Conservation (phyloP, 371 early-diverging fungal genomes). For the Mortierella sp. region DNA sequence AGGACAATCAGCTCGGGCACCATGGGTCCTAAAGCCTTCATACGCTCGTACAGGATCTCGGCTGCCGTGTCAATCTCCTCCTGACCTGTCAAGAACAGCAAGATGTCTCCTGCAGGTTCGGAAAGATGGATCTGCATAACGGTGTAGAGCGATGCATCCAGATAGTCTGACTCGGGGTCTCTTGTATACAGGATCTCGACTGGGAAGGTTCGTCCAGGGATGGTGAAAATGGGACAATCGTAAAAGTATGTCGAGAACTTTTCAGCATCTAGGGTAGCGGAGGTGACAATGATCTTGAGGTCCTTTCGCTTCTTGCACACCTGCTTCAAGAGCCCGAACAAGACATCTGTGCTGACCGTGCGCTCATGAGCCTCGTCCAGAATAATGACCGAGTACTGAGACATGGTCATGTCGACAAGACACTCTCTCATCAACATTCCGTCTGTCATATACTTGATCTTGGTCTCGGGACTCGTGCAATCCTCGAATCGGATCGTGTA, state of each 20-base stretch:
- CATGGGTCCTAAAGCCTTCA: constrained; percentile 96
- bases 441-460: constrained; percentile 99
- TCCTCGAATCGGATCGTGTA: constrained; percentile 99
- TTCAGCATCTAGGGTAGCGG: constrained; percentile 98
- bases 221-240: constrained; percentile 95
- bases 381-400: constrained; percentile 94
- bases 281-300: constrained; percentile 94
- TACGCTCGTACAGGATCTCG: constrained; percentile 93
- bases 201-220: constrained; percentile 97
- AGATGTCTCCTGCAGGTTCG: constrained; percentile 96
- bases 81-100: constrained; percentile 99
- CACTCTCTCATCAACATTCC: constrained; percentile 99
- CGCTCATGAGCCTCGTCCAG: constrained; percentile 99
- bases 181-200: constrained; percentile 96
- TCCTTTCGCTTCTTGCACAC: constrained; percentile 89
- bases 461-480: constrained; percentile 93
- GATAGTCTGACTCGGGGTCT: constrained; percentile 95
- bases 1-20: constrained; percentile 95
- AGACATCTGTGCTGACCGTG: constrained; percentile 96
- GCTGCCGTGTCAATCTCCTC: constrained; percentile 97
- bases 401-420: constrained; percentile 89
- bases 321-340: constrained; percentile 97
- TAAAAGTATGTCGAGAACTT: constrained; percentile 73
- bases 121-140: constrained; percentile 98
- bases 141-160: constrained; percentile 93